Evolutionary conservation across 352 stramenopile species (phyloP).

Genomic region (Pythium dissimile): DNA sequence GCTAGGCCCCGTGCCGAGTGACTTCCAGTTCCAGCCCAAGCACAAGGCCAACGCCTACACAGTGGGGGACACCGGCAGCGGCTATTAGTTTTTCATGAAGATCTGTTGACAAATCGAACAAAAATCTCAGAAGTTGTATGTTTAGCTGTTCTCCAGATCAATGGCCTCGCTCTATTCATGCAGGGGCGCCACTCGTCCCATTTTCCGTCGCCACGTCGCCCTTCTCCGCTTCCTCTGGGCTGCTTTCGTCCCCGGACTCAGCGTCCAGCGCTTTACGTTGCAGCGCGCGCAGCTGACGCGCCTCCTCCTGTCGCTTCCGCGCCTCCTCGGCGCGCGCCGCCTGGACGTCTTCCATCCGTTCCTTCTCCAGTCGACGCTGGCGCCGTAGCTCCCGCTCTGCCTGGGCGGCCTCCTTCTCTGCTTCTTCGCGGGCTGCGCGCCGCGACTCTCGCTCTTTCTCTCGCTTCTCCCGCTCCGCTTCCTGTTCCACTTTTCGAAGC

Average conservation of each 20-base stretch:
- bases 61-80: background rate
- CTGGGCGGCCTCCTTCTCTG: slow-evolving; percentile 49
- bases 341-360: slow-evolving; percentile 43
- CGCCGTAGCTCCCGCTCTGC: slow-evolving; percentile 55
- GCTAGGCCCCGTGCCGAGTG: slow-evolving; percentile 92
- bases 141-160: background rate
- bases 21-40: slow-evolving; percentile 95
- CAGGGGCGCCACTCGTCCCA: background rate
- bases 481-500: slow-evolving; percentile 59
- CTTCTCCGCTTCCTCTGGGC: background rate
- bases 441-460: slow-evolving; percentile 52
- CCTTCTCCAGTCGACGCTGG: slow-evolving; percentile 57
- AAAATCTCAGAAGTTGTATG: slow-evolving; percentile 1
- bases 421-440: slow-evolving; percentile 43
- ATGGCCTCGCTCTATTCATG: slow-evolving; percentile 7
- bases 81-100: background rate
- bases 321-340: slow-evolving; percentile 30
- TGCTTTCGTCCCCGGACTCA: background rate
- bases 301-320: slow-evolving; percentile 17
- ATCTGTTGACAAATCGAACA: too few relatives aligned
- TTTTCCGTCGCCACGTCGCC: background rate
- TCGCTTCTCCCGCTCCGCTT: slow-evolving; percentile 52
- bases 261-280: slow-evolving; percentile 29
- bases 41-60: slow-evolving; percentile 97
- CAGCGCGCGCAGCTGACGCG: slow-evolving; percentile 41